Percentiles rank a stretch among this genome's conserved stretches.
Conservation (phyloP, 1,284 basidiomycete species). For the Golubevia sp. region DNA sequence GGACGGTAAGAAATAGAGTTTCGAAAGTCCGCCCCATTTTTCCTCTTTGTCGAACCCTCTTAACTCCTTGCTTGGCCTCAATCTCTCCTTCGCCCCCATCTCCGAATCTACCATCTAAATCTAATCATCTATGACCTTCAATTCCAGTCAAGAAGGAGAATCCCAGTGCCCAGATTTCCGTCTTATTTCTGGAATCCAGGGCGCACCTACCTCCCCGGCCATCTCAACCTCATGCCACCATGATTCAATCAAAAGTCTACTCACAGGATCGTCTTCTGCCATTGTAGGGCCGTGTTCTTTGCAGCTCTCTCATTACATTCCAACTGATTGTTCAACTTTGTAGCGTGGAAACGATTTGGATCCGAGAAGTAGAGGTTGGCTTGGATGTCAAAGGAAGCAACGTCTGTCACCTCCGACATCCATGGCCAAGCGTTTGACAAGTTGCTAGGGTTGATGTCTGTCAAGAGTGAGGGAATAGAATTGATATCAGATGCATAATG, state of each 20-base stretch:
- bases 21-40: not conserved
- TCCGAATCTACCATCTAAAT: no score
- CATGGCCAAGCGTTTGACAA: slow-evolving; percentile 61
- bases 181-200: no score
- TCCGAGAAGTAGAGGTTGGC: slow-evolving; percentile 62
- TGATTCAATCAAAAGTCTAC: not conserved
- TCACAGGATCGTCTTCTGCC: slow-evolving; percentile 40
- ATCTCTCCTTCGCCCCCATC: no score
- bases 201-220: no score
- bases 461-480: not conserved
- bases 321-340: slow-evolving; percentile 34
- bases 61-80: no score
- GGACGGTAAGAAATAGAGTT: not conserved
- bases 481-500: not conserved
- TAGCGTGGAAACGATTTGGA: slow-evolving; percentile 49
- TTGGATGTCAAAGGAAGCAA: slow-evolving; percentile 62
- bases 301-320: slow-evolving; percentile 39
- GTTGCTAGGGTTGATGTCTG: slow-evolving; percentile 58
- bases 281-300: slow-evolving; percentile 42
- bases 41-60: no score
- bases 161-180: no score
- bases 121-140: no score
- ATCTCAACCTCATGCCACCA: not conserved
- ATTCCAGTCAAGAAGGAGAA: no score
- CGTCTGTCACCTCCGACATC: slow-evolving; percentile 58